Conservation (phyloP, 2,329 filamentous ascomycete species). For the Fusarium sp. region DNA sequence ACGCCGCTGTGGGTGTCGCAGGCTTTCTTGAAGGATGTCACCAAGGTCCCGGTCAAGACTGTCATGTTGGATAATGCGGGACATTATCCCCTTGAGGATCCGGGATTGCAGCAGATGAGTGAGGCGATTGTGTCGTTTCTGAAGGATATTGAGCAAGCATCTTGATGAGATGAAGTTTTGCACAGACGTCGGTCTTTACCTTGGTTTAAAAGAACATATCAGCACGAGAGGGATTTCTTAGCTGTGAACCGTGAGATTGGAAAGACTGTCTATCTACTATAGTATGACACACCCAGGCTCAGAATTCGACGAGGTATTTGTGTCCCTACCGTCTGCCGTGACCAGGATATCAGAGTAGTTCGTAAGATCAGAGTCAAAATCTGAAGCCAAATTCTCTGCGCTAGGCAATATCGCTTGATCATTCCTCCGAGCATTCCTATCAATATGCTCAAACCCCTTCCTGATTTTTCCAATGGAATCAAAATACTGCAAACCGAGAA, state of each 20-base stretch:
- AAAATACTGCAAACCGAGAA: neutral
- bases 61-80: slow-evolving; percentile 7
- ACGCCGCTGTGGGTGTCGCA: slow-evolving; percentile 5
- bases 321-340: too few relatives aligned
- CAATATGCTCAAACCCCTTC: neutral
- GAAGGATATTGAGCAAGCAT: neutral
- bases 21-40: slow-evolving; percentile 3
- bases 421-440: neutral
- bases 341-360: too few relatives aligned
- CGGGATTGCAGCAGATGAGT: slow-evolving; percentile 6
- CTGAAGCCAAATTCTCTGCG: too few relatives aligned
- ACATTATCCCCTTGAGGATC: slow-evolving; percentile 17
- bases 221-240: neutral
- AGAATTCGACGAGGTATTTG: neutral
- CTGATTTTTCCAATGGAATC: neutral
- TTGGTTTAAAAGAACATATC: too few relatives aligned
- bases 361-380: too few relatives aligned
- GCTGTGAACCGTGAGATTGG: too few relatives aligned
- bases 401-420: fast-evolving
- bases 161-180: too few relatives aligned
- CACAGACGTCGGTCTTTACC: too few relatives aligned
- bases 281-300: slow-evolving; percentile 2
- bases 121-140: slow-evolving; percentile 10
- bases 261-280: neutral
- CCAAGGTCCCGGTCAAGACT: neutral